Conservation (phyloP, 108 stramenopile genomes). For the Hondaea fermentalgiana region DNA sequence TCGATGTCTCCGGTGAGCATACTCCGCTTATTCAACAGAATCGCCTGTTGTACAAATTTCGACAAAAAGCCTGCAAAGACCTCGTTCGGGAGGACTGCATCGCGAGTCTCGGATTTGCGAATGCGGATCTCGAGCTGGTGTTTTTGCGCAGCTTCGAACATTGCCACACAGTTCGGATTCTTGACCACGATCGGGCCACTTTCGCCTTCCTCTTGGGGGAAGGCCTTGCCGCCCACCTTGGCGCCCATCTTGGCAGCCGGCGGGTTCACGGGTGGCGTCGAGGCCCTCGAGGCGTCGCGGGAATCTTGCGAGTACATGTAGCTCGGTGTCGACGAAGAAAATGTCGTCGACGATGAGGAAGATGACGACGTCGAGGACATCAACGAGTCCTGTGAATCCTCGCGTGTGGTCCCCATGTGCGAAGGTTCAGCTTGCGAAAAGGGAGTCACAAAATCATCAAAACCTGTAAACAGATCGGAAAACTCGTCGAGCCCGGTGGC, state of each 20-base stretch:
- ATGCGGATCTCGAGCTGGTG: neutral
- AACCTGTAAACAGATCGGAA: neutral
- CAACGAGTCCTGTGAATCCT: too few species aligned
- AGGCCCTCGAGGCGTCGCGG: neutral
- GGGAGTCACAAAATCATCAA: neutral
- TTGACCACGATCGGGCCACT: neutral
- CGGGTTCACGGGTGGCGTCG: neutral
- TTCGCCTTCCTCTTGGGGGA: neutral
- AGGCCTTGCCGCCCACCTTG: too few species aligned
- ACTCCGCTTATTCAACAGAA: neutral
- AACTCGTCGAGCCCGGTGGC: neutral
- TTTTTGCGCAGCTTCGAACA: neutral
- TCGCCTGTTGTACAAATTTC: neutral
- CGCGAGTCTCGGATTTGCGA: neutral
- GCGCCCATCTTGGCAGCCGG: too few species aligned
- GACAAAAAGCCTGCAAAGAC: conserved; percentile 16
- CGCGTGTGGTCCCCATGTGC: too few species aligned
- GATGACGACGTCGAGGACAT: neutral
- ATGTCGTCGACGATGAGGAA: neutral
- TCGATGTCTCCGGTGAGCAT: neutral
- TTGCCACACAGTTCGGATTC: neutral
- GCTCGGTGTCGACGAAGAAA: neutral
- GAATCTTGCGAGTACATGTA: neutral
- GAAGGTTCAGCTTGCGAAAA: too few species aligned
- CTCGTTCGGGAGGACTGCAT: neutral